Base-by-base conservation (phyloP, 2,329 filamentous ascomycete genomes). In the Colletotrichum camelliae region DNA sequence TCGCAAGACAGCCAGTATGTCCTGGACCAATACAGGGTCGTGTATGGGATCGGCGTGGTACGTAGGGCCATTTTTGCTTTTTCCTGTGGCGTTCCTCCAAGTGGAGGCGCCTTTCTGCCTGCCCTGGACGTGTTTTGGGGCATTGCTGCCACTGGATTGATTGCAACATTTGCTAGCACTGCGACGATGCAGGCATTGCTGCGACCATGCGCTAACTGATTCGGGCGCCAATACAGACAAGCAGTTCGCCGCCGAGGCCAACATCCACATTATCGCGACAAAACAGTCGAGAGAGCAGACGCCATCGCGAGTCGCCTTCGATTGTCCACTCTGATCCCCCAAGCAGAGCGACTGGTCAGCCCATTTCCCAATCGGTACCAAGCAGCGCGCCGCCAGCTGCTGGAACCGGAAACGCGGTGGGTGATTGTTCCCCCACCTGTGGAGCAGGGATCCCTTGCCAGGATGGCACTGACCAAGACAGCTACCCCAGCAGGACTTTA, bases 1-100 rank as follows among this genome's bases (percentile, higher is more conserved):
- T 84, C 85, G 9, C 86, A 88, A 77, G 86, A 88, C 78, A 88
- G 85, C 81, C 87, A 88, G 80, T 80, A 82, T 31, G 80, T 88
- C 31, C 77, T 86, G 3, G 82, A 85, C 43, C 81, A 81, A 71
- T 82, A 87, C 77, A 83, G 83, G 76, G 81, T 80, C 24, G 81
- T 85, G 73, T 84, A 86, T 73, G 86, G 85, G 71, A 81, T 85
- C 18, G 83, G 81, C 62, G 79, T 81, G 81, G 86, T 87, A 82
- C 80, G 86, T 86, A 78, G 21, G 24, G 21, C 6, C 66, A 67
- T 62, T 15, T 27, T 74, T 75, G 64, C 62, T 65, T 72, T 67
- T 72, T 76, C 74, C 48, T 71, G 75, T 70, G 71, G 72, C 71
- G 61, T 68, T 75, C 61, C 27, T 52, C 24, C 61, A 29, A 73